Evolutionary conservation across 2,329 filamentous ascomycete species (phyloP).

Genomic region (Colletotrichum cuscutae): DNA sequence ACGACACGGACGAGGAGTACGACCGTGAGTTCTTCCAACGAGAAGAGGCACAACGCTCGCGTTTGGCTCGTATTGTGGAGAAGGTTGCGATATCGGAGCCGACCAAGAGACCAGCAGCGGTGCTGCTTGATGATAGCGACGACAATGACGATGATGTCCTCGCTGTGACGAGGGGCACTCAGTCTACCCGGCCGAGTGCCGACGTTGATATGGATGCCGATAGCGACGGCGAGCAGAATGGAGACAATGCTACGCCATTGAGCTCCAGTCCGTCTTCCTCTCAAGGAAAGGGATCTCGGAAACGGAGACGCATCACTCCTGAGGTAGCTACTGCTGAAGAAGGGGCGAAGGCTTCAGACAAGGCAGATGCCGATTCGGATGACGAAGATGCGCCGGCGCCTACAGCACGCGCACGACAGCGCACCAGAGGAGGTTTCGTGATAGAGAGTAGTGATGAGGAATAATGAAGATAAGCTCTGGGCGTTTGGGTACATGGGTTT

Average conservation of each 20-base stretch:
- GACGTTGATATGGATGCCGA: slow-evolving; percentile 43
- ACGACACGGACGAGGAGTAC: slow-evolving; percentile 85
- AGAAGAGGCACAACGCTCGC: slow-evolving; percentile 66
- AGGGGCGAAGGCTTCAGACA: slow-evolving; percentile 30
- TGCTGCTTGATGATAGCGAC: slow-evolving; percentile 40
- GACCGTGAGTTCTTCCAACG: slow-evolving; percentile 78
- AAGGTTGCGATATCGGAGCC: slow-evolving; percentile 30
- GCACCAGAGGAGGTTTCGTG: slow-evolving; percentile 64
- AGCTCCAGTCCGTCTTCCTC: slow-evolving; percentile 27
- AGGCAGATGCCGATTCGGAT: slow-evolving; percentile 39
- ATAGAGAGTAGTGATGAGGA: slow-evolving; percentile 71
- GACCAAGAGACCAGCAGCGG: slow-evolving; percentile 43
- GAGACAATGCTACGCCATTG: slow-evolving; percentile 13
- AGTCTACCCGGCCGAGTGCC: slow-evolving; percentile 12
- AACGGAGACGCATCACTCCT: slow-evolving; percentile 21
- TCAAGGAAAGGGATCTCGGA: slow-evolving; percentile 20
- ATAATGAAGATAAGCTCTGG: slow-evolving; percentile 21
- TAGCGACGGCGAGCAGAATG: slow-evolving; percentile 7
- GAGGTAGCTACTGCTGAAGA: slow-evolving; percentile 1
- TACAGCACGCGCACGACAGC: slow-evolving; percentile 50
- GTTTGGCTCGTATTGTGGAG: slow-evolving; percentile 52
- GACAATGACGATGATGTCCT: slow-evolving; percentile 36
- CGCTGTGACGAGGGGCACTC: slow-evolving; percentile 35
- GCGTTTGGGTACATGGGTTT: slow-evolving; percentile 8
- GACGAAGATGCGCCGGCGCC: slow-evolving; percentile 53